Conservation (phyloP, 116 monocot genomes). For the Iris pallida region DNA sequence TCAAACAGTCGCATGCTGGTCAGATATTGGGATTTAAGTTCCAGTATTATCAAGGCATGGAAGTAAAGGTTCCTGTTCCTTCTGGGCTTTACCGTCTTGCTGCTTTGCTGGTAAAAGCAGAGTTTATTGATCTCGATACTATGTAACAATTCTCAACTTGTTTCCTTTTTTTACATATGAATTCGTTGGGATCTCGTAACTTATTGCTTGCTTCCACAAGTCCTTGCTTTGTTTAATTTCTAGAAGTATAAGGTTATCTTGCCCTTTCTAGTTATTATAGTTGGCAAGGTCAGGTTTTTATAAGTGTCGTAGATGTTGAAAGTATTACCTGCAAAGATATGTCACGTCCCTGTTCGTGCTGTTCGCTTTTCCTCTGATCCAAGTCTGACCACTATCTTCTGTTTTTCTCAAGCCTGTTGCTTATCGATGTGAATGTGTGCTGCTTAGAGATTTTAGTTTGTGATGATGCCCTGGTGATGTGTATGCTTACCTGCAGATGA, state of each 20-base stretch:
- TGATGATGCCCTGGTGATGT: too few species aligned
- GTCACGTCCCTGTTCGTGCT: neutral
- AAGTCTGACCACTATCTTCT: neutral
- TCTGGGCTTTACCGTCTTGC: conserved; percentile 67
- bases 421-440: neutral
- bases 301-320: neutral
- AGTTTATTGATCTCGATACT: conserved; percentile 83
- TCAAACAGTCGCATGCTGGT: conserved; percentile 82
- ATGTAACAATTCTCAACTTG: conserved; percentile 47
- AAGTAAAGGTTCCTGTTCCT: conserved; percentile 73
- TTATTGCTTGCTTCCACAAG: neutral
- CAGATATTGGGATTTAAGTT: conserved; percentile 97
- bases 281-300: neutral
- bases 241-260: neutral
- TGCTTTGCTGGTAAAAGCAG: conserved; percentile 77
- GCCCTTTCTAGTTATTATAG: neutral
- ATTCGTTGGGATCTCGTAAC: neutral
- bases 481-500: too few species aligned
- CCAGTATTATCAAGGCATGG: conserved; percentile 91
- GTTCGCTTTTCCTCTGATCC: neutral
- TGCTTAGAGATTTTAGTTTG: conserved; percentile 2
- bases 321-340: neutral
- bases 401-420: conserved; percentile 7
- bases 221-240: neutral
- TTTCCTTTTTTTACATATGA: neutral